A percentile compares a stretch with the other conserved stretches of the same genome.
Evolutionary conservation across 148 eudicot genomes (phyloP).

Genomic region (Camellia japonica): DNA sequence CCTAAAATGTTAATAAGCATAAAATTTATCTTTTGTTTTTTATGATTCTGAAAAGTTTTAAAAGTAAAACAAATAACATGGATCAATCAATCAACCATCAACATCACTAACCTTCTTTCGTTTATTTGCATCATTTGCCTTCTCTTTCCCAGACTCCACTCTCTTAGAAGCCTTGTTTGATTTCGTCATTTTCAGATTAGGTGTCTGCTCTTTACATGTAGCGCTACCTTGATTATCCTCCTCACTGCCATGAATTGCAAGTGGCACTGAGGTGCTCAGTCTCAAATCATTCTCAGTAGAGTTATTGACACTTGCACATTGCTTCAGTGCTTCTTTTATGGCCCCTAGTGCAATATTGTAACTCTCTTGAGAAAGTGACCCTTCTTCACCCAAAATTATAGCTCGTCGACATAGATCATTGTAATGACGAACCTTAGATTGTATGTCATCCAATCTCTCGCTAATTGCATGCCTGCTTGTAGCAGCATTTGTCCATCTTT

Average conservation of each 20-base stretch:
- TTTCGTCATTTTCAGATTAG: constrained; percentile 25
- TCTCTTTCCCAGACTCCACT: constrained; percentile 33
- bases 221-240: constrained; percentile 38
- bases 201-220: constrained; percentile 21
- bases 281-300: constrained; percentile 34
- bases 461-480: constrained; percentile 48
- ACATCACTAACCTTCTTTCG: constrained; percentile 36
- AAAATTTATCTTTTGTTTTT: constrained; percentile 8
- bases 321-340: constrained; percentile 49
- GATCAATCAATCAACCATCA: neutral
- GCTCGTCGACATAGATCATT: constrained; percentile 68
- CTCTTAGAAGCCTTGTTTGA: constrained; percentile 27
- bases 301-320: constrained; percentile 35
- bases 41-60: neutral
- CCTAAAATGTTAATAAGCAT: constrained; percentile 25
- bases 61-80: neutral
- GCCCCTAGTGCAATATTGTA: constrained; percentile 43
- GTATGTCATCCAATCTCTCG: constrained; percentile 51
- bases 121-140: constrained; percentile 19
- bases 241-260: constrained; percentile 24
- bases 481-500: constrained; percentile 72
- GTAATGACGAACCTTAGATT: constrained; percentile 54
- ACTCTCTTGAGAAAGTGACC: constrained; percentile 59
- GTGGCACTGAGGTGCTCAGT: constrained; percentile 21
- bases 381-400: constrained; percentile 65